These are phyloP conservation scores for Seiridium cupressi DNA, from an alignment of 2,329 filamentous ascomycete genomes.

Conservation along the genomic window DNA sequence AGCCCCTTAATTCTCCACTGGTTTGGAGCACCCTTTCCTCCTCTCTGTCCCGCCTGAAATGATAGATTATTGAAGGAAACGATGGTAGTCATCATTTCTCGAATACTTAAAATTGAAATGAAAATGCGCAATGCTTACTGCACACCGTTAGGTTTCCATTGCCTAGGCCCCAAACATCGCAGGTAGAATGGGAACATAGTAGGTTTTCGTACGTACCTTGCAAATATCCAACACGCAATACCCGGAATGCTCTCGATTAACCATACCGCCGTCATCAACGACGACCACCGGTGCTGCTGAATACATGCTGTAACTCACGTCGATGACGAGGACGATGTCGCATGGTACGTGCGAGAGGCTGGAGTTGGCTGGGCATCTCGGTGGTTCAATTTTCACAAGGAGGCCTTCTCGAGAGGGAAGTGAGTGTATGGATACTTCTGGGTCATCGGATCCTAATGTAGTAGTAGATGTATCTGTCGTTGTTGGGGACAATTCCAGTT, in stretches of 20 bases:
- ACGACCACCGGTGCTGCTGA: conserved; percentile 42
- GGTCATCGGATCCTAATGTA: conserved; percentile 3
- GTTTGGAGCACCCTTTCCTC: too few relatives aligned
- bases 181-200: too few relatives aligned
- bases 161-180: too few relatives aligned
- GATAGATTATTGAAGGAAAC: too few relatives aligned
- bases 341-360: conserved; percentile 44
- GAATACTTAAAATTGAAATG: too few relatives aligned
- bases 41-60: too few relatives aligned
- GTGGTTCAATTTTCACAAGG: conserved; percentile 45
- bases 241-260: conserved; percentile 40
- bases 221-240: conserved; percentile 57
- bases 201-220: conserved; percentile 29
- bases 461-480: not conserved
- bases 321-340: conserved; percentile 62
- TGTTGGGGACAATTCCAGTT: too few relatives aligned
- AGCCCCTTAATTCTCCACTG: too few relatives aligned
- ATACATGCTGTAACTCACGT: conserved; percentile 58
- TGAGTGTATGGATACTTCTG: conserved; percentile 33
- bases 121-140: too few relatives aligned
- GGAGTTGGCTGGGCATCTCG: conserved; percentile 27
- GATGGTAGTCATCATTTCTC: too few relatives aligned
- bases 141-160: too few relatives aligned
- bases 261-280: conserved; percentile 29
- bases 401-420: conserved; percentile 36